Evolutionary conservation across 108 stramenopile genomes (phyloP).

Genomic region (Mediolabrus comicus): DNA sequence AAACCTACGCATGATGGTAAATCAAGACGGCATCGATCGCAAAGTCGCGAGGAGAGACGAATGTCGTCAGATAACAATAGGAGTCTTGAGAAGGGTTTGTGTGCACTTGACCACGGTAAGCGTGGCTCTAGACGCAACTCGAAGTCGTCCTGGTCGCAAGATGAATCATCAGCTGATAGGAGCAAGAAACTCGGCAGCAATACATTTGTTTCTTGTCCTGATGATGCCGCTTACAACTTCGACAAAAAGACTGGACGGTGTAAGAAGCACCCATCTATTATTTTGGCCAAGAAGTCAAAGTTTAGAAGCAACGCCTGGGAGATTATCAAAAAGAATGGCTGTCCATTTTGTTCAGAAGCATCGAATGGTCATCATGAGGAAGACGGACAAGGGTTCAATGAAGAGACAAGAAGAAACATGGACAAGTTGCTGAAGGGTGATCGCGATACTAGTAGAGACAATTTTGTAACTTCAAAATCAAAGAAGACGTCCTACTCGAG

Average conservation of each 20-base stretch:
- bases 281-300: constrained; percentile 3
- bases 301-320: background rate
- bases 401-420: constrained; percentile 2
- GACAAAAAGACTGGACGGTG: constrained; percentile 7
- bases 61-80: background rate
- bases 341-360: background rate
- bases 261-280: constrained; percentile 5
- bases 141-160: background rate
- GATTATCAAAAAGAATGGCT: background rate
- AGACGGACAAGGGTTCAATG: background rate
- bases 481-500: background rate
- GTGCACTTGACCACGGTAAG: background rate
- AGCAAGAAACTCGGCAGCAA: background rate
- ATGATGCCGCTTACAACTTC: background rate
- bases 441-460: background rate
- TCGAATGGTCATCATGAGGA: background rate
- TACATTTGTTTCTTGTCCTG: background rate
- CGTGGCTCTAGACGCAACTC: background rate
- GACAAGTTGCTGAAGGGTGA: background rate
- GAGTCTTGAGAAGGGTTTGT: background rate
- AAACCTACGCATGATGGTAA: background rate
- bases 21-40: background rate
- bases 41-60: background rate
- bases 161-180: background rate
- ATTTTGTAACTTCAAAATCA: background rate